Conservation (phyloP, 345 rosid genomes). For the Bruguiera parviflora region DNA sequence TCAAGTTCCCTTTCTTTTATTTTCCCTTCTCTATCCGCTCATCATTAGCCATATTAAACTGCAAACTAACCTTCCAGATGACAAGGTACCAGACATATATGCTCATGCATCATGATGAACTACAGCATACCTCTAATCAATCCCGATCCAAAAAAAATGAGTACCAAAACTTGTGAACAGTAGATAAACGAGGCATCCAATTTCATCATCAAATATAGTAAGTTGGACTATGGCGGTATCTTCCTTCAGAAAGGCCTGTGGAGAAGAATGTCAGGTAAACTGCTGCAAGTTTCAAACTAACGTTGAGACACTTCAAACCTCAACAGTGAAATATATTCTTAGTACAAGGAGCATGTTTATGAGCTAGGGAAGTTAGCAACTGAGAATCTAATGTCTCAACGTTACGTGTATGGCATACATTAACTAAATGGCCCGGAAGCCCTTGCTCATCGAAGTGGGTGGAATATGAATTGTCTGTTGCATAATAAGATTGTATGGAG, state of each 20-base stretch:
- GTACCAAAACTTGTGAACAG: slow-evolving; percentile 71
- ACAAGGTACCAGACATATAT: slow-evolving; percentile 46
- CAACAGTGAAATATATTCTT: slow-evolving; percentile 27
- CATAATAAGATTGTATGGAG: not conserved
- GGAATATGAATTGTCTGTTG: not conserved
- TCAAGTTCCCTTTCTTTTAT: slow-evolving; percentile 15
- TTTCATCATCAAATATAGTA: slow-evolving; percentile 70
- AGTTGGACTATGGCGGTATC: slow-evolving; percentile 71
- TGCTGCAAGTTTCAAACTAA: slow-evolving; percentile 59
- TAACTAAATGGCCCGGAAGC: not conserved
- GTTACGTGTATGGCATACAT: not conserved
- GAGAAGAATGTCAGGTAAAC: slow-evolving; percentile 67
- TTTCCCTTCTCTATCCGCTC: slow-evolving; percentile 17
- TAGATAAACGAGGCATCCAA: slow-evolving; percentile 58
- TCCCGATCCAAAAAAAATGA: slow-evolving; percentile 74
- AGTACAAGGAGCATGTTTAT: slow-evolving; percentile 5
- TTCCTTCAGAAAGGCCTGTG: slow-evolving; percentile 83
- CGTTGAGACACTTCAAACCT: slow-evolving; percentile 37
- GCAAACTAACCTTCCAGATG: slow-evolving; percentile 59
- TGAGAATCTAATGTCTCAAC: not conserved
- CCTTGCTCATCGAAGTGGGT: not conserved
- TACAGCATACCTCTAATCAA: slow-evolving; percentile 82
- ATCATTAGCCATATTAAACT: slow-evolving; percentile 32
- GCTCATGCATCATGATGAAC: slow-evolving; percentile 47
- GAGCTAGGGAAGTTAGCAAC: not conserved